phyloP scores from a whole-genome alignment of 257 asterid species.

The Penstemon davidsonii region DNA sequence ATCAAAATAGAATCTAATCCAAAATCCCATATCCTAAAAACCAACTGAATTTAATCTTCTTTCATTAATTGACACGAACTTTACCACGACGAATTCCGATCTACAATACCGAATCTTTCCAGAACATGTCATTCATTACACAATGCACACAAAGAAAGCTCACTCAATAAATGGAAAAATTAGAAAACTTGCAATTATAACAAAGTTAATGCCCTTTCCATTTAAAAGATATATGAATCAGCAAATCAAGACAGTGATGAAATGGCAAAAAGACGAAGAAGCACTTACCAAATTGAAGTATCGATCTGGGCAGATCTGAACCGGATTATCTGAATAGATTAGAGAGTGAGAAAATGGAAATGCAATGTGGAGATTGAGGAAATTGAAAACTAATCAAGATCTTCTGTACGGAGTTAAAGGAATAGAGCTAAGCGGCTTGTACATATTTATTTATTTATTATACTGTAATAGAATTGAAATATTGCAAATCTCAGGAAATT shows the following conservation, averaged over 20 bases:
- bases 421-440: slow-evolving; percentile 28
- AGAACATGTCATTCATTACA: slow-evolving; percentile 9
- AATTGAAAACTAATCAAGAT: slow-evolving; percentile 6
- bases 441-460: not conserved
- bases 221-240: not conserved
- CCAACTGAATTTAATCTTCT: slow-evolving; percentile 13
- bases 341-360: slow-evolving; percentile 7
- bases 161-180: not conserved
- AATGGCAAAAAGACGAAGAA: not conserved
- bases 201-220: no score
- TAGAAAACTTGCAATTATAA: no score
- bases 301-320: slow-evolving; percentile 38
- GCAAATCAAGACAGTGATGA: slow-evolving; percentile 6
- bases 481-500: slow-evolving; percentile 21
- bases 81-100: slow-evolving; percentile 27
- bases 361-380: not conserved
- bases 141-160: slow-evolving; percentile 5
- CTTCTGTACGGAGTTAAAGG: slow-evolving; percentile 13
- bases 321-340: slow-evolving; percentile 22
- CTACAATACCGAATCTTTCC: slow-evolving; percentile 17
- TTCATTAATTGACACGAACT: not conserved
- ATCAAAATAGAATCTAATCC: slow-evolving; percentile 14
- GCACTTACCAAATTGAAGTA: slow-evolving; percentile 31
- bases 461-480: slow-evolving; percentile 8
- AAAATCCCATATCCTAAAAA: not conserved